Evolutionary conservation across 495 filamentous ascomycete species (phyloP), one percentile per base, ranked within the genome.

Genomic region (Penicillium pulvis): DNA sequence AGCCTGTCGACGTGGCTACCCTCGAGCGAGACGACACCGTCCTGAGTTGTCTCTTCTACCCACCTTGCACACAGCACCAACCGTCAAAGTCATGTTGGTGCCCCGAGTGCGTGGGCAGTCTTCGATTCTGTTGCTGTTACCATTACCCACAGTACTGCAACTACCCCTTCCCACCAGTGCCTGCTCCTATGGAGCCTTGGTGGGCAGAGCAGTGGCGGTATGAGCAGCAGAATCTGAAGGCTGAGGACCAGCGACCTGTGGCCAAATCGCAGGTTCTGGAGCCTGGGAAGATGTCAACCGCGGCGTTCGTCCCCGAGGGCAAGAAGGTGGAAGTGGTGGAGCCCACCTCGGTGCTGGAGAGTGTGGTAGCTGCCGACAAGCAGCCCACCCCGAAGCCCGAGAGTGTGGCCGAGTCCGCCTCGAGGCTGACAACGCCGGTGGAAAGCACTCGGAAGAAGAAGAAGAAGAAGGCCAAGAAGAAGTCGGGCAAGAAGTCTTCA

Each of bases 401-500:
- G 39, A 41, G 14, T 3, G 39, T n/a, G 39, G 39, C 39, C 1
- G 39, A 17, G 6, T 16, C 39, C 39, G 39, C 39, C 39, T 4
- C 39, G 39, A 17, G 16, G 39, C 39, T n/a, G 39, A 41, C 14
- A 41, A 41, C 39, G 39, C 16, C 39, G 24, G 4, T 7, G 20
- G 9, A 26, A 12, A 31, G 7, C 24, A 17, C 16, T 5, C 24
- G 24, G 24, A 28, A 39, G 31, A 52, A 52, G 35, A 52, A 51
- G 48, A 51, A 51, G 8, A 12, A 16, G 8, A 52, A 52, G 10
- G 23, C 4, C 39, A 41, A 39, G n/a, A 20, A 41, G 31, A 52
- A 52, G 35, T 9, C 10, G 35, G 30, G 12, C 9, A 50, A 50
- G 30, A 33, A 50, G 43, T 31, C 46, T 31, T 49, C 46, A 10